Evolutionary conservation across 2,329 filamentous ascomycete genomes (phyloP).

Genomic region (Trichoderma guizhouense): DNA sequence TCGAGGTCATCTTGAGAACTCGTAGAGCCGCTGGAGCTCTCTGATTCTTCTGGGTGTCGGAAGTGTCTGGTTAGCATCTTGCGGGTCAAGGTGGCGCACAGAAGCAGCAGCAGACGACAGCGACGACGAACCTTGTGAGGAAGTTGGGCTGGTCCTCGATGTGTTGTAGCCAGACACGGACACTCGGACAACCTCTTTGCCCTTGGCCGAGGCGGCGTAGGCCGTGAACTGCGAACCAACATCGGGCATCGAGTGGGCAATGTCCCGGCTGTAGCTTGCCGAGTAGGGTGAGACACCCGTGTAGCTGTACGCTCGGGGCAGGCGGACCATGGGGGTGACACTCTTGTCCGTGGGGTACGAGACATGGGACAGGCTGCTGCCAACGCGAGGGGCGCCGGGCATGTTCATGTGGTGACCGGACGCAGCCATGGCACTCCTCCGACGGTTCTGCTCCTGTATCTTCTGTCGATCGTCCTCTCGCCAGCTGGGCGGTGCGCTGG

Average conservation of each 20-base stretch:
- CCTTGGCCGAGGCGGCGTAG: conserved; percentile 35
- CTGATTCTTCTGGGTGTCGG: conserved; percentile 20
- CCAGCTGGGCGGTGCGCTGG: conserved; percentile 52
- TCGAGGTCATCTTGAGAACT: conserved; percentile 41
- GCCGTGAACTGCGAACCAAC: conserved; percentile 24
- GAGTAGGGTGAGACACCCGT: conserved; percentile 35
- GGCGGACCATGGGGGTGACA: conserved; percentile 36
- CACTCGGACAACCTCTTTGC: conserved; percentile 40
- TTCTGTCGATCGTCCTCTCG: conserved; percentile 43
- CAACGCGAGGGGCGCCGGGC: conserved; percentile 42
- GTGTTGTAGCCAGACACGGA: conserved; percentile 30
- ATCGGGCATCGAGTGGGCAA: conserved; percentile 31
- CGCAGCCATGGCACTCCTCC: conserved; percentile 47
- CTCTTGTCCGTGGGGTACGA: conserved; percentile 44
- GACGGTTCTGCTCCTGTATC: conserved; percentile 50
- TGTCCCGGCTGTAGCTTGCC: conserved; percentile 30
- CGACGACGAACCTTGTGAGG: conserved; percentile 34
- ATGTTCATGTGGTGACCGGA: conserved; percentile 38
- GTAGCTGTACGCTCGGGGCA: conserved; percentile 45
- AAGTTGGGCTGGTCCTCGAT: conserved; percentile 35
- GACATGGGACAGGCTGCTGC: conserved; percentile 46
- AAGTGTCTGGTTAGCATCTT: conserved; percentile 9
- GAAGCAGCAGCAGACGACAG: neutral
- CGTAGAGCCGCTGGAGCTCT: conserved; percentile 38
- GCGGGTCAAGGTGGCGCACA: neutral